These are phyloP conservation scores for Calocybe cyanea DNA, from an alignment of 768 basidiomycete genomes.

Conservation along the genomic window DNA sequence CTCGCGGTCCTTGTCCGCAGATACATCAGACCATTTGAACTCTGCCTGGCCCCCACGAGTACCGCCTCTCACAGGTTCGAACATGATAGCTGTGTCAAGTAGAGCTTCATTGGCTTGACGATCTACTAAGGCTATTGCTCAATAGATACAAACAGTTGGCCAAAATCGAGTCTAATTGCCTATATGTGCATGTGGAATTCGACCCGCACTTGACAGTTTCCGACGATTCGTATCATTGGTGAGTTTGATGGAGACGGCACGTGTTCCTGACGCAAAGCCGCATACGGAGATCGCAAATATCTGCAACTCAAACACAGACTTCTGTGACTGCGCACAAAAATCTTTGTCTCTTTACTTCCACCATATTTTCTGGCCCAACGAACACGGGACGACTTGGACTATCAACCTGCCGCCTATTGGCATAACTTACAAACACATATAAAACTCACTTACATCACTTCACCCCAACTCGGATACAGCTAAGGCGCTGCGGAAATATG, in stretches of 20 bases:
- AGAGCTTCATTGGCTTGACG: background rate
- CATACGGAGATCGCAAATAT: background rate
- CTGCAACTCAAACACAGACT: slow-evolving; percentile 6
- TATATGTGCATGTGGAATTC: too few relatives aligned
- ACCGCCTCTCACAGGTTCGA: slow-evolving; percentile 84
- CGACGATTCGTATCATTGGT: too few relatives aligned
- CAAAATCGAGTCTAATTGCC: too few relatives aligned
- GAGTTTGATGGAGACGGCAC: slow-evolving; percentile 1
- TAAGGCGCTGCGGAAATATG: slow-evolving; percentile 31
- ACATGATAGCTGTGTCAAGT: slow-evolving; percentile 41
- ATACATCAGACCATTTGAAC: slow-evolving; percentile 89
- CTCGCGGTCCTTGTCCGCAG: slow-evolving; percentile 91
- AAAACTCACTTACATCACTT: background rate
- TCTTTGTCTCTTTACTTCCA: background rate
- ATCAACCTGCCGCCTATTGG: too few relatives aligned
- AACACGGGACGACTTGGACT: too few relatives aligned
- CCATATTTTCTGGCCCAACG: too few relatives aligned
- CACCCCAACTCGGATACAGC: too few relatives aligned
- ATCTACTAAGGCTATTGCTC: background rate
- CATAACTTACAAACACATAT: background rate
- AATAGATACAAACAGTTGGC: background rate
- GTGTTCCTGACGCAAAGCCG: slow-evolving; percentile 7
- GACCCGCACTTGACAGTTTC: too few relatives aligned
- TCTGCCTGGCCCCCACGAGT: slow-evolving; percentile 89
- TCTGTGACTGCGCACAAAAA: background rate